Evolutionary conservation across 2,329 filamentous ascomycete genomes (phyloP), one percentile per base, ranked within the genome.

Genomic region (Colletotrichum sp.): DNA sequence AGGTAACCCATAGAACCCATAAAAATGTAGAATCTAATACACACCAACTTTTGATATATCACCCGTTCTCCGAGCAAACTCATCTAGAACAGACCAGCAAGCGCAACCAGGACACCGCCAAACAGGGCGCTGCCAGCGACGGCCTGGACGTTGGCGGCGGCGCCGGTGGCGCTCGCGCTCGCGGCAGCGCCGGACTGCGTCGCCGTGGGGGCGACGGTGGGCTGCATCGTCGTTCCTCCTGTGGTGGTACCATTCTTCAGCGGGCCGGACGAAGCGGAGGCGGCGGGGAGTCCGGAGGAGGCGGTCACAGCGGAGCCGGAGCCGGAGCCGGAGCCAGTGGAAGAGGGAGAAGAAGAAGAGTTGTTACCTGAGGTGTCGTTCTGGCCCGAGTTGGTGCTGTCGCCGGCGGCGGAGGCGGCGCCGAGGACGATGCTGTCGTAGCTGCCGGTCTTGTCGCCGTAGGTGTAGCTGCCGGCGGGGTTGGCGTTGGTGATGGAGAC

Each of bases 401-500:
- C 72, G 29, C 59, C 62, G 68, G 62, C 38, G 55, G 36, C 64
- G 47, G 9, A 38, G 33, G 62, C 55, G 47, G 61, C 72, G n/a
- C 47, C 68, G 29, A 74, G 61, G 16, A 79, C 61, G 7, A 81
- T 80, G 66, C 78, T 81, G 16, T 72, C 66, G 21, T 75, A 79
- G 21, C 75, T 76, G 24, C 80, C 79, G 7, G 77, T 72, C 58
- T 74, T 47, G 12, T 80, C 80, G n/a, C 73, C 27, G 57, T 80
- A 81, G 0, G 77, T 75, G 51, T 81, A 81, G 67, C 89, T 86
- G 34, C 71, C 64, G 4, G 76, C 74, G 2, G 80, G 80, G 73
- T 79, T 81, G 21, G 78, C 68, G 66, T 86, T 85, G 38, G 91
- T 84, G 15, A 85, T 85, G 79, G 89, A 85, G 65, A 81, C 70